Evolutionary conservation across 1,139 yeast species (phyloP).

Genomic region (Debaryomyces robertsiae): DNA sequence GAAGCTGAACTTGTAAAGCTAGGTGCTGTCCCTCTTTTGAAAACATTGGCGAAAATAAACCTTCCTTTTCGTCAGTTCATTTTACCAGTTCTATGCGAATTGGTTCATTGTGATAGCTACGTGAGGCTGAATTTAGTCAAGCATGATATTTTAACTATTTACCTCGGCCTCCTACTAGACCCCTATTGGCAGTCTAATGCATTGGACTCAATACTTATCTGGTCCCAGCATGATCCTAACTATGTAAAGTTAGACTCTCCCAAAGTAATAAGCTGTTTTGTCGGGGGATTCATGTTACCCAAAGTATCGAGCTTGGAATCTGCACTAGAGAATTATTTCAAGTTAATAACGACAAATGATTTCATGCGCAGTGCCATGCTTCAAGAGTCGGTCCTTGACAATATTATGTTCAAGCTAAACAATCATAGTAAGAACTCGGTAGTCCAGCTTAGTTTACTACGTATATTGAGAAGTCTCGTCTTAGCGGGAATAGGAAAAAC

Average conservation of each 20-base stretch:
- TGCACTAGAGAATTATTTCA: slow-evolving; percentile 41
- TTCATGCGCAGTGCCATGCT: slow-evolving; percentile 28
- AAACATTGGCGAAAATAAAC: slow-evolving; percentile 46
- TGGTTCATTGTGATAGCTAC: slow-evolving; percentile 51
- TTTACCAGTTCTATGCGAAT: slow-evolving; percentile 63
- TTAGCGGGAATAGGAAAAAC: slow-evolving; percentile 10
- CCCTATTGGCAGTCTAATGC: slow-evolving; percentile 75
- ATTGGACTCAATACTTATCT: slow-evolving; percentile 54
- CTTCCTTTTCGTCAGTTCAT: slow-evolving; percentile 62
- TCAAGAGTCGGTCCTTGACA: slow-evolving; percentile 29
- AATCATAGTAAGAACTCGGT: slow-evolving; percentile 37
- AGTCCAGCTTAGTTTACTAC: slow-evolving; percentile 37
- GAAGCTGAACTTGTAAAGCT: slow-evolving; percentile 56
- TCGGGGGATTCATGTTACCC: slow-evolving; percentile 42
- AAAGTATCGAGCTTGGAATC: slow-evolving; percentile 47
- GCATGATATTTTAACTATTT: slow-evolving; percentile 46
- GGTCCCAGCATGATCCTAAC: slow-evolving; percentile 36
- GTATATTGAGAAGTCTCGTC: slow-evolving; percentile 33
- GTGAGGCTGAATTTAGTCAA: slow-evolving; percentile 43
- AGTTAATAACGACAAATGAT: slow-evolving; percentile 29
- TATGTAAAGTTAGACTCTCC: slow-evolving; percentile 28
- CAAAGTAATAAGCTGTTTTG: slow-evolving; percentile 34
- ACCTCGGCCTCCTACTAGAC: slow-evolving; percentile 52
- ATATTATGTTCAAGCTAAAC: slow-evolving; percentile 31
- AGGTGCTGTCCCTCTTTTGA: slow-evolving; percentile 57